A percentile compares a stretch with the other conserved stretches of the same genome.
Conservation (phyloP, 768 basidiomycete species). For the Termitomyces sp. region DNA sequence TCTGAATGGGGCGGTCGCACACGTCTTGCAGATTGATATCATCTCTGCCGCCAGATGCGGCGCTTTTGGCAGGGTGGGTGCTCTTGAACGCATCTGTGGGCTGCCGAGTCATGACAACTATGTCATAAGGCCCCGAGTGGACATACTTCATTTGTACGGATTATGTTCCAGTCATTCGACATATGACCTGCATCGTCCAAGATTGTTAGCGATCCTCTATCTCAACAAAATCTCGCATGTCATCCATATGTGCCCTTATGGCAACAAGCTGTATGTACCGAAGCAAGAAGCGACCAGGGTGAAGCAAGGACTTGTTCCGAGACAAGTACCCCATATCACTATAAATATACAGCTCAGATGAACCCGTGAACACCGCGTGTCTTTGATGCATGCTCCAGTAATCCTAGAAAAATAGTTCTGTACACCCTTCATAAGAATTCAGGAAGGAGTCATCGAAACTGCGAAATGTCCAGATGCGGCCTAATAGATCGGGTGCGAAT, state of each 20-base stretch:
- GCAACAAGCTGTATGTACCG: background rate
- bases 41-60: background rate
- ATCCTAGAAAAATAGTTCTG: background rate
- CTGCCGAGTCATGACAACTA: background rate
- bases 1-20: too few relatives aligned
- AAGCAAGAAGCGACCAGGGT: background rate
- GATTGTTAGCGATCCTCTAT: background rate
- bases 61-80: background rate
- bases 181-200: background rate
- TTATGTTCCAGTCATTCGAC: background rate
- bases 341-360: background rate
- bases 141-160: background rate
- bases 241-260: background rate
- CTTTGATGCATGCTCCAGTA: background rate
- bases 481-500: background rate
- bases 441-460: background rate
- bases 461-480: too few relatives aligned
- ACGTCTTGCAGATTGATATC: background rate
- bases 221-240: background rate
- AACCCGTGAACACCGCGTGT: background rate
- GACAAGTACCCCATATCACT: background rate
- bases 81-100: too few relatives aligned
- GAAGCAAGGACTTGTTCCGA: background rate
- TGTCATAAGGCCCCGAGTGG: background rate
- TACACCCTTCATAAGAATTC: background rate